Conservation (phyloP, 805 yeast genomes). For the Starmerella tilneyi region DNA sequence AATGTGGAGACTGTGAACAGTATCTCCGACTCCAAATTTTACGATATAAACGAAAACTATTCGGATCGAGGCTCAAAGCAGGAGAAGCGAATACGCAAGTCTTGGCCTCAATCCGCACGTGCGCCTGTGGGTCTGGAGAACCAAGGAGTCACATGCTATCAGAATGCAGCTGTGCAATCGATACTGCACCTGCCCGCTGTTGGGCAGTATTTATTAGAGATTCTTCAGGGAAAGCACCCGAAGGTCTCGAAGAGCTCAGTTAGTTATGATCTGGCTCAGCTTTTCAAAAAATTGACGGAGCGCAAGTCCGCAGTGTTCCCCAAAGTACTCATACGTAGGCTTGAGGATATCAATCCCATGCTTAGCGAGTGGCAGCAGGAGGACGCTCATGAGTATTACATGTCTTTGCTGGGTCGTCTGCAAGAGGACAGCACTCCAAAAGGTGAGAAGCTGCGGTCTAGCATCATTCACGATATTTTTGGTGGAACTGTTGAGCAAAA, state of each 20-base stretch:
- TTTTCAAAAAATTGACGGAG: conserved; percentile 25
- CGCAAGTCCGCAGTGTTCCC: conserved; percentile 56
- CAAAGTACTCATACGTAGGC: conserved; percentile 53
- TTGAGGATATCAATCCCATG: conserved; percentile 85
- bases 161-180: conserved; percentile 89
- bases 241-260: conserved; percentile 25
- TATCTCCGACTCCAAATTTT: conserved; percentile 32
- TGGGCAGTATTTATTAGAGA: conserved; percentile 67
- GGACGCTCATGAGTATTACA: conserved; percentile 93
- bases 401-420: conserved; percentile 76
- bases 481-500: conserved; percentile 82
- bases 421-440: conserved; percentile 91
- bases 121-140: conserved; percentile 67
- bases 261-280: conserved; percentile 28
- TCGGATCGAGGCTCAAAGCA: conserved; percentile 56
- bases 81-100: conserved; percentile 52
- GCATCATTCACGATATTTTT: conserved; percentile 82
- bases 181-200: conserved; percentile 84
- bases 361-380: conserved; percentile 97
- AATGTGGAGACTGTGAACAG: too few species aligned
- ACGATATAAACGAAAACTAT: conserved; percentile 45
- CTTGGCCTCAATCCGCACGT: conserved; percentile 41
- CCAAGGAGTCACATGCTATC: conserved; percentile 93
- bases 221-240: conserved; percentile 43
- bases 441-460: conserved; percentile 70